These are phyloP conservation scores for Pilasporangium apinafurcum DNA, from an alignment of 352 stramenopile species.

Conservation along the genomic window DNA sequence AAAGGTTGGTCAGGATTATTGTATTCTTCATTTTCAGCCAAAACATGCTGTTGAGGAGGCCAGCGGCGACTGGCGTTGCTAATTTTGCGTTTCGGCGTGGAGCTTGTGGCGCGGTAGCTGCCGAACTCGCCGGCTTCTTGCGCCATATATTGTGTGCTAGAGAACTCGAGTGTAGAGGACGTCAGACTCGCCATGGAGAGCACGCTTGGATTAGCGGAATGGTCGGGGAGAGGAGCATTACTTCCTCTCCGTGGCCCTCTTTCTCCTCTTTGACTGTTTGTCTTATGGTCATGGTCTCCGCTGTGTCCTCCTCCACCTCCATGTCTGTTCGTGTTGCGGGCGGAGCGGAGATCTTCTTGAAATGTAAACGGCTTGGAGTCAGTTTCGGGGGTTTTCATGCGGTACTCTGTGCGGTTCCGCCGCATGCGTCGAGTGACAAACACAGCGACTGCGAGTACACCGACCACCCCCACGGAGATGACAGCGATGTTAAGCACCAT, in stretches of 20 bases:
- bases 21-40: slow-evolving; percentile 1
- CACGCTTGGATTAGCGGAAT: no score
- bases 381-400: slow-evolving; percentile 16
- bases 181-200: slow-evolving; percentile 11
- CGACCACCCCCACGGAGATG: slow-evolving; percentile 27
- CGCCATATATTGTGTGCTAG: slow-evolving; percentile 23
- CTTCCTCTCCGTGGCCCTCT: no score
- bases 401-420: slow-evolving; percentile 12
- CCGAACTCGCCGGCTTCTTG: slow-evolving; percentile 10
- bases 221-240: no score
- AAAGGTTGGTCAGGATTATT: slow-evolving; percentile 6
- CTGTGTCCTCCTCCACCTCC: not conserved
- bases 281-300: no score
- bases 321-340: not conserved
- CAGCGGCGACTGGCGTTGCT: not conserved
- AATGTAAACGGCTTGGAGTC: slow-evolving; percentile 20
- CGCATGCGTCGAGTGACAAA: slow-evolving; percentile 41
- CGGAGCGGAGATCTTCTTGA: slow-evolving; percentile 9
- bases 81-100: not conserved
- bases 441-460: slow-evolving; percentile 31
- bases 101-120: not conserved
- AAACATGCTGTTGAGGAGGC: slow-evolving; percentile 1
- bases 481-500: slow-evolving; percentile 49
- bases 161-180: slow-evolving; percentile 24
- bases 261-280: no score